These are phyloP conservation scores for Nectriaceae sp. DNA, from an alignment of 2,329 filamentous ascomycete genomes.

Conservation along the genomic window DNA sequence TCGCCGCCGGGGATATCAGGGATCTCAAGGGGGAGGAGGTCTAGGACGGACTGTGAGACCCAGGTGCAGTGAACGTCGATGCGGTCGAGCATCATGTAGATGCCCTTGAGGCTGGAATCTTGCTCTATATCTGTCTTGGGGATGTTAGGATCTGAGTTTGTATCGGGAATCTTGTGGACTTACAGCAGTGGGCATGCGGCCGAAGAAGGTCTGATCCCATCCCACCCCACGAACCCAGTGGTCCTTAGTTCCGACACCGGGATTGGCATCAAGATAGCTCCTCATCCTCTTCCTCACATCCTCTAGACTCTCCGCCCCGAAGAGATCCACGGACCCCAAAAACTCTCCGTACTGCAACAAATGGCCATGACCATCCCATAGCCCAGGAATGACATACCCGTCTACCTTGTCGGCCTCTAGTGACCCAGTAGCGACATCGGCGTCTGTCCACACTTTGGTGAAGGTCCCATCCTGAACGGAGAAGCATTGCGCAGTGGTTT, in stretches of 20 bases:
- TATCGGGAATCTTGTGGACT: conserved; percentile 28
- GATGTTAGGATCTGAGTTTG: not conserved
- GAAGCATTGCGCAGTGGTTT: conserved; percentile 55
- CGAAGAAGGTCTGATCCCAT: conserved; percentile 69
- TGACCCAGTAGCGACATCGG: conserved; percentile 30
- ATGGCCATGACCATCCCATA: conserved; percentile 74
- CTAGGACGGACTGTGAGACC: conserved; percentile 65
- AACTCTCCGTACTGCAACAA: conserved; percentile 68
- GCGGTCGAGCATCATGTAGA: conserved; percentile 70
- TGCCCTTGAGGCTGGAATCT: conserved; percentile 51
- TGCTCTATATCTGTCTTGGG: conserved; percentile 54
- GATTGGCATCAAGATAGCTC: conserved; percentile 51
- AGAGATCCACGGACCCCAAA: conserved; percentile 65
- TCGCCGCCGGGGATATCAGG: conserved; percentile 63
- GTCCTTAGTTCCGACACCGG: conserved; percentile 51
- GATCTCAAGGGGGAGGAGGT: conserved; percentile 56
- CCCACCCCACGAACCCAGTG: conserved; percentile 69
- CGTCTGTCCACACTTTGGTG: conserved; percentile 45
- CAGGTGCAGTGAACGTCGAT: conserved; percentile 72
- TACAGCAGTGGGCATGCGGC: conserved; percentile 66
- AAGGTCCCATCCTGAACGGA: conserved; percentile 55
- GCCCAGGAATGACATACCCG: conserved; percentile 64
- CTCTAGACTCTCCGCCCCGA: conserved; percentile 56
- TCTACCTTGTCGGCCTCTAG: conserved; percentile 20
- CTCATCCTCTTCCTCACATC: conserved; percentile 56